These are phyloP conservation scores for Hirschfeldia incana DNA, from an alignment of 345 rosid genomes.

Conservation along the genomic window DNA sequence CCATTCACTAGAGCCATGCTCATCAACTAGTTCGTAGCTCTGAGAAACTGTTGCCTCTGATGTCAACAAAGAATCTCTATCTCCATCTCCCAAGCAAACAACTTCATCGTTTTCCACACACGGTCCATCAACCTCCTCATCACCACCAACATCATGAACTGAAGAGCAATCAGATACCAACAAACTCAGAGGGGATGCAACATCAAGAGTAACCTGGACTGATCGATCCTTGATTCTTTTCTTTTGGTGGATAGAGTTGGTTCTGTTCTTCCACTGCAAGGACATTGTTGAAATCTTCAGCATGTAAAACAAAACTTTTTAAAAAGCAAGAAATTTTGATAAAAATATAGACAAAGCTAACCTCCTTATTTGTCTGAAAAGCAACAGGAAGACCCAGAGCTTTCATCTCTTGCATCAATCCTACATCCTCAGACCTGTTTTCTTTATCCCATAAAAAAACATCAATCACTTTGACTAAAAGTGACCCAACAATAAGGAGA, in stretches of 20 bases:
- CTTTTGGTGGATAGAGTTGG: slow-evolving; percentile 32
- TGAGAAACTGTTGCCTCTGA: slow-evolving; percentile 34
- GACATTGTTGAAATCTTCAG: neutral
- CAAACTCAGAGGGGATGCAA: slow-evolving; percentile 18
- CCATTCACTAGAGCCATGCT: slow-evolving; percentile 60
- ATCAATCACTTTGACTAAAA: neutral
- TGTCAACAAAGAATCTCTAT: slow-evolving; percentile 24
- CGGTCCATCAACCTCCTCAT: slow-evolving; percentile 31
- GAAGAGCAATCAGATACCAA: slow-evolving; percentile 25
- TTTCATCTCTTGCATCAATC: slow-evolving; percentile 56
- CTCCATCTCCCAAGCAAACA: slow-evolving; percentile 25
- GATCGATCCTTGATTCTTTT: slow-evolving; percentile 17
- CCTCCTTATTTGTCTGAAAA: slow-evolving; percentile 72
- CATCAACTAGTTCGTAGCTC: slow-evolving; percentile 20
- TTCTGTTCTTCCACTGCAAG: slow-evolving; percentile 48
- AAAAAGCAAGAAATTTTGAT: neutral
- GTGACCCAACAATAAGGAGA: neutral
- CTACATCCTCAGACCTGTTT: slow-evolving; percentile 44
- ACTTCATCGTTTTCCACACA: slow-evolving; percentile 30
- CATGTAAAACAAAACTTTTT: neutral
- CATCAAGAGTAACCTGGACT: slow-evolving; percentile 12
- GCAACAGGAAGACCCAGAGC: slow-evolving; percentile 77
- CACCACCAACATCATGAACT: slow-evolving; percentile 18
- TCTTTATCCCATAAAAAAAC: slow-evolving; percentile 33
- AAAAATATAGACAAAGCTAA: slow-evolving; percentile 27